Conservation (phyloP, 2,329 filamentous ascomycete species). For the Alternaria longipes region DNA sequence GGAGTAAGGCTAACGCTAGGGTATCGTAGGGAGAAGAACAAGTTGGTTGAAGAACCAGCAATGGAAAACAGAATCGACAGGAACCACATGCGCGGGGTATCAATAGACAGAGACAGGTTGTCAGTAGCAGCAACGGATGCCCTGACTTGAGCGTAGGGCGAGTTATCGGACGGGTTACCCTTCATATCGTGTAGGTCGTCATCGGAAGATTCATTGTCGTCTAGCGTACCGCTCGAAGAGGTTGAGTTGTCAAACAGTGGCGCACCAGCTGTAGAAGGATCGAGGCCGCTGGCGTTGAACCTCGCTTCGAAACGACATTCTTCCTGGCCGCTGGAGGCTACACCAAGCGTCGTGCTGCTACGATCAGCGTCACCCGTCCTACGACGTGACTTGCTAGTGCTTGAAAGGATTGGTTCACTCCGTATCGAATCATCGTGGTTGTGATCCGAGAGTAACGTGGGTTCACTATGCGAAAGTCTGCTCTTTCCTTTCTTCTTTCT, state of each 20-base stretch:
- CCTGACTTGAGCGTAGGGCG: conserved; percentile 79
- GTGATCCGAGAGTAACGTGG: conserved; percentile 23
- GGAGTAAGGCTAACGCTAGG: conserved; percentile 89
- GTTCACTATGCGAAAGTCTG: conserved; percentile 43
- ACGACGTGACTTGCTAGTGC: conserved; percentile 36
- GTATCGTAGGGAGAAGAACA: conserved; percentile 91
- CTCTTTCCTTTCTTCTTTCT: conserved; percentile 46
- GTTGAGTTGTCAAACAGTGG: conserved; percentile 37
- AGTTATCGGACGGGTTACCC: conserved; percentile 70
- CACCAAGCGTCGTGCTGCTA: conserved; percentile 37
- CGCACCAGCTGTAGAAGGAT: conserved; percentile 33
- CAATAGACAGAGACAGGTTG: conserved; percentile 80
- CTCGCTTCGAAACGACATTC: conserved; percentile 44
- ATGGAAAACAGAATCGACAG: conserved; percentile 82
- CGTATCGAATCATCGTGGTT: conserved; percentile 27
- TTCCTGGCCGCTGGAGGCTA: conserved; percentile 38
- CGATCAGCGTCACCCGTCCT: conserved; percentile 35
- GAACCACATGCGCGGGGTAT: conserved; percentile 87
- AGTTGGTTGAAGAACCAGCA: conserved; percentile 81
- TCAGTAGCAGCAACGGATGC: conserved; percentile 81
- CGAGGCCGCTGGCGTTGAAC: conserved; percentile 43
- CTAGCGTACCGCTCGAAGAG: conserved; percentile 43
- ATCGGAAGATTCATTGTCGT: conserved; percentile 48
- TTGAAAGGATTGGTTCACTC: conserved; percentile 31
- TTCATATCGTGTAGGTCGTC: conserved; percentile 48